Conservation (phyloP, 331 rosid species). For the Erythrophleum ivorense region DNA sequence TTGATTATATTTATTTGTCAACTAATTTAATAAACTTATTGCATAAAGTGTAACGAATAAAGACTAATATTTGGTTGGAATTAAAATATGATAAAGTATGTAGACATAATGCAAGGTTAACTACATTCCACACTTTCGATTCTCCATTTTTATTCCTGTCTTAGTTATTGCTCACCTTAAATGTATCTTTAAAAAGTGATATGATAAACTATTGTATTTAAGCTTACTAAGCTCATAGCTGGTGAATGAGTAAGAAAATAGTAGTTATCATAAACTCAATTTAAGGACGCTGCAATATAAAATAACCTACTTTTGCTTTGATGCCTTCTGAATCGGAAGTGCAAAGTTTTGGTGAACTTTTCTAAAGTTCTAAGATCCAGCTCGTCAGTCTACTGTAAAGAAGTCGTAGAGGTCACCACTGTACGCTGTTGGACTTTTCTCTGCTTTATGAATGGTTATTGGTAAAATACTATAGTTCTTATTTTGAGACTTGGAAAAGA, state of each 20-base stretch:
- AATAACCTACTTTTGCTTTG: not conserved
- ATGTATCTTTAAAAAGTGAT: not conserved
- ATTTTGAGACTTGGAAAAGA: not conserved
- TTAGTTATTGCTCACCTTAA: not conserved
- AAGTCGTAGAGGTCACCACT: constrained; percentile 11
- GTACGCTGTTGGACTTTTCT: constrained; percentile 21
- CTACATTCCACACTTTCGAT: not conserved
- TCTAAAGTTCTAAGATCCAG: constrained; percentile 24
- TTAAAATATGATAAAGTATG: not conserved
- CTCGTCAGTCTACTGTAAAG: constrained; percentile 8
- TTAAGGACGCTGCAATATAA: not conserved
- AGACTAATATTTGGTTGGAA: not conserved
- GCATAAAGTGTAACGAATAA: not conserved
- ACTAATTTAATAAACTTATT: not conserved
- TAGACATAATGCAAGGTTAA: not conserved
- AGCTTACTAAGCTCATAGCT: not conserved
- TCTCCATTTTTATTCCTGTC: no score
- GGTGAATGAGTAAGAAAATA: not conserved
- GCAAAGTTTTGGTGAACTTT: constrained; percentile 15
- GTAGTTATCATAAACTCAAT: no score
- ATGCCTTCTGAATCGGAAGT: constrained; percentile 13
- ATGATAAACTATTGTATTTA: no score
- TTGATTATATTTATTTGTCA: not conserved
- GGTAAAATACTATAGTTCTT: not conserved
- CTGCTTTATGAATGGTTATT: not conserved